Evolutionary conservation across 306 rosid genomes (phyloP), one percentile per base, ranked within the genome.

Genomic region (Bauhinia variegata): DNA sequence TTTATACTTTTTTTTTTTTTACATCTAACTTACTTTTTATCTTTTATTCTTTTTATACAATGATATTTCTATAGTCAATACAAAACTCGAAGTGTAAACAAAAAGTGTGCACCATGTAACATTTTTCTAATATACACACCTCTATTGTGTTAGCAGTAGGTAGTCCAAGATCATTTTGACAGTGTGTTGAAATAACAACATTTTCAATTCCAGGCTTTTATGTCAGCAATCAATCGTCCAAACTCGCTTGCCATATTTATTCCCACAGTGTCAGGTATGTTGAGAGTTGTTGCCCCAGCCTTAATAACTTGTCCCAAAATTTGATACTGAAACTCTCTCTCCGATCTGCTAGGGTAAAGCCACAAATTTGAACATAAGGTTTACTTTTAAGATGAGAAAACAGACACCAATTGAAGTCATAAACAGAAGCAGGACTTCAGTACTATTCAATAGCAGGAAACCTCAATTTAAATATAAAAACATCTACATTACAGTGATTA

Each of bases 111-210:
- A n/a, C n/a, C n/a, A n/a, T n/a, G n/a, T n/a, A n/a, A n/a, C n/a
- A n/a, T n/a, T n/a, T n/a, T n/a, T n/a, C n/a, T n/a, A n/a, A 19
- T 49, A 72, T 82, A 95, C 28, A 23, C 28, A 23, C 99, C 83
- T 81, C 82, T 52, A 95, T 34, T 44, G 99, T 95, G 77, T 95
- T 95, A 52, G 99, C 95, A 17, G 97, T 86, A 48, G 99, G 70
- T 42, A 86, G 97, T 47, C 99, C 99, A 70, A 95, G 97, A 85
- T 95, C 99, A 69, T 95, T 90, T 75, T 95, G 99, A 72, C 99
- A 95, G 78, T 95, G 99, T 14, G 97, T 88, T n/a, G 99, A 95
- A 60, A 95, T 86, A 63, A 95, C 37, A 72, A 95, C 95, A 70
- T 90, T 83, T 13, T 95, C 91, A 53, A 86, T 78, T 49, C 99